Base-by-base conservation (phyloP, 805 yeast species). In the Yamadazyma ubonensis region DNA sequence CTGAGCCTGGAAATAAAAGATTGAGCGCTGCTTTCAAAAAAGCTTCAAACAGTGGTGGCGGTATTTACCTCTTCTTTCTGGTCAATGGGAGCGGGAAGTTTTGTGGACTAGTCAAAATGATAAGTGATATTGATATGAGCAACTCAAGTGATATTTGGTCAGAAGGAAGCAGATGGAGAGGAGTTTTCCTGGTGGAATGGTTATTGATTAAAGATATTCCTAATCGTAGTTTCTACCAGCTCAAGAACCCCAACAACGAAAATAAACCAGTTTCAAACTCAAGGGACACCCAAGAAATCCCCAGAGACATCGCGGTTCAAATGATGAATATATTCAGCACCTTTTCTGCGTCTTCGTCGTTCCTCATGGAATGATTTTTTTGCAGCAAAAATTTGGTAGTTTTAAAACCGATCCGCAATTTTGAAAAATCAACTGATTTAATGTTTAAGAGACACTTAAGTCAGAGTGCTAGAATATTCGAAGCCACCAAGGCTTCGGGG, bases 201-300 rank as follows among this genome's bases (percentile, higher is more conserved):
- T 47, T 73, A 9, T 49, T 66, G 18, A 62, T 73, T 6, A 73
- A 74, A 48, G 79, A 78, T 45, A 63, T 79, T 5, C 73, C 75
- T 30, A 78, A 78, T 49, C 62, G 58, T 28, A 52, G 52, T 37
- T 67, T 80, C 38, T 72, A 70, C 41, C 72, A 68, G 42, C 60
- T 79, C 38, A 56, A 60, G 38, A 63, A 75, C 5, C 66, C 71
- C 3, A 49, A 61, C 19, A 75, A 77, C 49, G 79, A 71, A 19
- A 60, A 61, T 42, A 66, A 69, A 50, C 75, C 81, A 1, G 78
- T 80, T 1, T 74, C 82, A 1, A 70, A 73, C 46, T 78, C 83
- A 14, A 70, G 84, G 48, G 85, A 80, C 49, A 76, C 83, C 0
- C 83, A 79, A 53, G 81, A 76, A 41, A 48, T 79, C 15, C 79